Percentiles rank a stretch among this genome's conserved stretches.
Evolutionary conservation across 306 rosid genomes (phyloP).

Genomic region (Begonia peltatifolia): DNA sequence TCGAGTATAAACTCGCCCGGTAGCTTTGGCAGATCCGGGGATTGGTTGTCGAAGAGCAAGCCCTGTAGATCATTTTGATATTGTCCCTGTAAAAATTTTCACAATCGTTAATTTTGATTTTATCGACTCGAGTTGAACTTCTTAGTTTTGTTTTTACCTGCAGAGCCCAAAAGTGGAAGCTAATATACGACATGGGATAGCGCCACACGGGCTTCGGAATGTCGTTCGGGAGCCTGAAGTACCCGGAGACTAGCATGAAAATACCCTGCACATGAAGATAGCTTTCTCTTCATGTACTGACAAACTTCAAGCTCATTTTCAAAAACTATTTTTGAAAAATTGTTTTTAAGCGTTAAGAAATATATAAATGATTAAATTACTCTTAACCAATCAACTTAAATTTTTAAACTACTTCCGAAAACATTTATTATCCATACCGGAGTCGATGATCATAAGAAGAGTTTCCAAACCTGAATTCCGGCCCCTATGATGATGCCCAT

Average conservation of each 20-base stretch:
- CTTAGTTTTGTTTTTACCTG: constrained; percentile 42
- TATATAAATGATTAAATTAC: too few relatives aligned
- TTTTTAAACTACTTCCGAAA: neutral
- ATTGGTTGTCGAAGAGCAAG: constrained; percentile 51
- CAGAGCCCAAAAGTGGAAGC: constrained; percentile 97
- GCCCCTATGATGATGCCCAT: constrained; percentile 99
- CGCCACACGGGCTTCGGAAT: constrained; percentile 97
- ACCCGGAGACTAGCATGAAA: constrained; percentile 96
- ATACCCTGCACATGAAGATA: constrained; percentile 55
- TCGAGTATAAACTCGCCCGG: constrained; percentile 72
- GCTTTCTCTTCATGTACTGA: too few relatives aligned
- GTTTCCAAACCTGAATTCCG: constrained; percentile 63
- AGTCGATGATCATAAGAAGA: neutral
- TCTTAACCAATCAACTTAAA: too few relatives aligned
- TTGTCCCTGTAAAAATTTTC: constrained; percentile 53
- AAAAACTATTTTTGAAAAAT: too few relatives aligned
- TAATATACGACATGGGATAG: constrained; percentile 93
- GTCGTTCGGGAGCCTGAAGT: constrained; percentile 95
- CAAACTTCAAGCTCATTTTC: too few relatives aligned
- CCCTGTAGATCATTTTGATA: constrained; percentile 81
- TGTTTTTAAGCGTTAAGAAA: too few relatives aligned
- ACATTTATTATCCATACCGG: neutral
- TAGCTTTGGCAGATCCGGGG: constrained; percentile 43
- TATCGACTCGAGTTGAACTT: neutral
- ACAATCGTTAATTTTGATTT: neutral